Evolutionary conservation across 164 flowering plant genomes (phyloP).

Genomic region (Malania oleifera): DNA sequence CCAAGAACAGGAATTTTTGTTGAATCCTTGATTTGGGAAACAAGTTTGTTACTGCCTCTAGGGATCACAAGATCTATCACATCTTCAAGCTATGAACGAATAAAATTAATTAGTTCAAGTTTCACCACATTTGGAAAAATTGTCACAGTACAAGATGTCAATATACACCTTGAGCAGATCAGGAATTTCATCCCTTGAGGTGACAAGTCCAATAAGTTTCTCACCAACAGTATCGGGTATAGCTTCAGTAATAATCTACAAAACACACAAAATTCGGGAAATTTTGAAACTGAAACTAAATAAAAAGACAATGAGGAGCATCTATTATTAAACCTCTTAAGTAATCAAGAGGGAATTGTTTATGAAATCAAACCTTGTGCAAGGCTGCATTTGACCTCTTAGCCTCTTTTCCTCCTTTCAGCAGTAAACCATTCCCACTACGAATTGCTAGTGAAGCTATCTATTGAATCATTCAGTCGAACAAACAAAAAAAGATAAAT

Average conservation of each 20-base stretch:
- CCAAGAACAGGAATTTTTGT: constrained; percentile 8
- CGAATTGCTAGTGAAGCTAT: constrained; percentile 7
- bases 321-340: neutral
- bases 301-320: neutral
- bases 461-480: neutral
- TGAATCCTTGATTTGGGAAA: constrained; percentile 5
- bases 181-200: constrained; percentile 2
- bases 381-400: neutral
- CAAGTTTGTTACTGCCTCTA: constrained; percentile 8
- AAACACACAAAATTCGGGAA: neutral
- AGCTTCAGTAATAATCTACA: constrained; percentile 2
- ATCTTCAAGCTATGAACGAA: constrained; percentile 3
- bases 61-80: constrained; percentile 9
- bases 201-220: constrained; percentile 1
- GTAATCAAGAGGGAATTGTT: neutral
- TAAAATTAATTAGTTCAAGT: neutral
- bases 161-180: constrained; percentile 4
- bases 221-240: constrained; percentile 3
- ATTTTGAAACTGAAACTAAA: neutral
- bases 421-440: constrained; percentile 5
- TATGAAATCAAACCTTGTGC: constrained; percentile 1
- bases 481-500: neutral
- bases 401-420: constrained; percentile 8
- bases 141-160: neutral
- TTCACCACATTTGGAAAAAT: neutral